Base-by-base conservation (phyloP, 495 filamentous ascomycete species). In the Hypomontagnella submonticulosa region DNA sequence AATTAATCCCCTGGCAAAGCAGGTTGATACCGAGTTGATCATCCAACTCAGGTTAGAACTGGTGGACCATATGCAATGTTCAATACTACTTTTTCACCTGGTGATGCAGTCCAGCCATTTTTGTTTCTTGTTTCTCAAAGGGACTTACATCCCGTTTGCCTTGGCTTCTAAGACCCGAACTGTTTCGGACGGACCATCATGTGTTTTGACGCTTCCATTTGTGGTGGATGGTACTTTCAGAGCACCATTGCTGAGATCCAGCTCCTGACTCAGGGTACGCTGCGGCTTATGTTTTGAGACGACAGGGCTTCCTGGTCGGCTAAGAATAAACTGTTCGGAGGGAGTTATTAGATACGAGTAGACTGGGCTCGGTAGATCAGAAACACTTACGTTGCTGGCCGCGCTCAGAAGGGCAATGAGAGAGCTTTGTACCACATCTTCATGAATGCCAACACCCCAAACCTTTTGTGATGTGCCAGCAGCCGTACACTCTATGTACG, bases 361-460 rank as follows among this genome's bases (percentile, higher is more conserved):
- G 4, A 40, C n/a, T 19, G 11, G 52, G 8, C 18, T 27, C 16
- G 27, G 41, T 56, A 51, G 30, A 4, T 38, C 15, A 18, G 16
- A 13, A 47, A 36, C 47, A 84, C 90, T 85, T 84, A 95, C 93
- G 68, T 90, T 95, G 79, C 87, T 90, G 32, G 95, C 95, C 32
- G 95, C 95, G 55, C 87, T 88, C 70, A 99, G 80, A 43, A 98
- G 82, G 38, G 95, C 94, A 74, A 93, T 91, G 73, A 99, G 83
- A 76, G 88, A 92, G 67, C 91, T 92, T 77, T 97, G 92, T 11
- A 96, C 92, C 36, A 96, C 91, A 79, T 99, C 95, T 70, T 94
- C 89, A 75, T 97, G 92, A 63, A 99, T 92, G 49, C 94, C 95
- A 16, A 99, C 92, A 66, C 95, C 95, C 96, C 95, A 99, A 9